phyloP scores from a whole-genome alignment of 768 basidiomycete genomes.

The Roridomyces roridus region DNA sequence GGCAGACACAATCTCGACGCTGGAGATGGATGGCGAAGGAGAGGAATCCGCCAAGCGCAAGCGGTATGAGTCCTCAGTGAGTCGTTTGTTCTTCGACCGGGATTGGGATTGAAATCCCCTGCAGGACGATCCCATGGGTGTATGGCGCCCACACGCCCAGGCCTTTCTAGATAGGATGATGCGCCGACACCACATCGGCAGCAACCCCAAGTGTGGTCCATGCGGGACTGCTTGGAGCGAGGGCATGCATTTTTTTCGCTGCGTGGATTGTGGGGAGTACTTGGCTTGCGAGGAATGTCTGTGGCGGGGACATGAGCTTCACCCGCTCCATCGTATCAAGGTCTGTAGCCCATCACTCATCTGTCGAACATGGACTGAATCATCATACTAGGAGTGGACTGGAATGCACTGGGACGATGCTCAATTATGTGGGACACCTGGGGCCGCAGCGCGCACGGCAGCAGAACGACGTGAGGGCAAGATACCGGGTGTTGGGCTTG shows the following conservation, averaged over 20 bases:
- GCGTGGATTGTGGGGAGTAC: conserved; percentile 5
- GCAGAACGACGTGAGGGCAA: too few relatives aligned
- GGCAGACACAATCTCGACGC: neutral
- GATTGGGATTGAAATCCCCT: too few relatives aligned
- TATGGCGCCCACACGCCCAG: neutral
- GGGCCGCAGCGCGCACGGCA: neutral
- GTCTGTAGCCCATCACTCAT: neutral
- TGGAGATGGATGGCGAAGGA: neutral
- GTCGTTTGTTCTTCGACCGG: neutral
- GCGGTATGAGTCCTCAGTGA: neutral
- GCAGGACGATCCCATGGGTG: neutral
- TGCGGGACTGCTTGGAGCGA: too few relatives aligned
- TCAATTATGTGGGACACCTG: neutral
- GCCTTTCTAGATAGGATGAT: neutral
- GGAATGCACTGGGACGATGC: neutral
- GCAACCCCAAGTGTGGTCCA: neutral
- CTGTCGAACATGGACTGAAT: neutral
- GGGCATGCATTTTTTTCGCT: neutral
- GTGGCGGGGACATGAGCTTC: neutral
- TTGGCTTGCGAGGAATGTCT: conserved; percentile 2
- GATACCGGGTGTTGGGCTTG: neutral
- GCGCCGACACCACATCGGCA: neutral
- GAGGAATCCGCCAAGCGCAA: neutral
- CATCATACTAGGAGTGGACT: conserved; percentile 9
- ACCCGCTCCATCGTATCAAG: conserved; percentile 4